Conservation (phyloP, 495 filamentous ascomycete species). For the Ramalina intermedia region DNA sequence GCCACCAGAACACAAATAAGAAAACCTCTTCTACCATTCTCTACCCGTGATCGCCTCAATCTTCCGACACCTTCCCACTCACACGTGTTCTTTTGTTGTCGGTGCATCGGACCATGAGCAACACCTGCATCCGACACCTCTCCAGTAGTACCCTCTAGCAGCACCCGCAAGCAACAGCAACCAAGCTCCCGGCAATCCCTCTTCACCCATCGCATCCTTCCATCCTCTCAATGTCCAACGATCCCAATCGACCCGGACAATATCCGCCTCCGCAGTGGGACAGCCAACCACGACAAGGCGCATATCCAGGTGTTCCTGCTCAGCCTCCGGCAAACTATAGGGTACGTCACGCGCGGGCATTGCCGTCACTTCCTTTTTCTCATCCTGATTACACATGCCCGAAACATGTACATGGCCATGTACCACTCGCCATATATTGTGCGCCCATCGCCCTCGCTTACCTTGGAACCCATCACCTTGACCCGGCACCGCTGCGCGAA, state of each 20-base stretch:
- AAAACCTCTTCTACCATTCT: neutral
- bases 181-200: neutral
- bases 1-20: neutral
- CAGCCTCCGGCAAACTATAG: conserved; percentile 27
- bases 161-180: no score
- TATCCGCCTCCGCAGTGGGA: conserved; percentile 36
- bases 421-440: no score
- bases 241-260: conserved; percentile 30
- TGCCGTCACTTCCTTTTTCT: conserved; percentile 4
- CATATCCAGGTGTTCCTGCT: conserved; percentile 18
- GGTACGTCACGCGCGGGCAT: conserved; percentile 22
- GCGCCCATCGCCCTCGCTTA: no score
- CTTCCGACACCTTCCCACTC: neutral
- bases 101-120: no score
- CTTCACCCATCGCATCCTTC: neutral
- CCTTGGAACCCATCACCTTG: no score
- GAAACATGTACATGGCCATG: neutral
- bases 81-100: neutral
- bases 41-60: neutral
- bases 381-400: conserved; percentile 3
- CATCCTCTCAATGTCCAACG: conserved; percentile 34
- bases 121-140: no score
- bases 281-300: conserved; percentile 28
- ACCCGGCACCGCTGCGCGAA: conserved; percentile 18
- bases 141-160: neutral